These are phyloP conservation scores for Penicillium digitatum DNA, from an alignment of 2,329 filamentous ascomycete genomes.

Conservation along the genomic window DNA sequence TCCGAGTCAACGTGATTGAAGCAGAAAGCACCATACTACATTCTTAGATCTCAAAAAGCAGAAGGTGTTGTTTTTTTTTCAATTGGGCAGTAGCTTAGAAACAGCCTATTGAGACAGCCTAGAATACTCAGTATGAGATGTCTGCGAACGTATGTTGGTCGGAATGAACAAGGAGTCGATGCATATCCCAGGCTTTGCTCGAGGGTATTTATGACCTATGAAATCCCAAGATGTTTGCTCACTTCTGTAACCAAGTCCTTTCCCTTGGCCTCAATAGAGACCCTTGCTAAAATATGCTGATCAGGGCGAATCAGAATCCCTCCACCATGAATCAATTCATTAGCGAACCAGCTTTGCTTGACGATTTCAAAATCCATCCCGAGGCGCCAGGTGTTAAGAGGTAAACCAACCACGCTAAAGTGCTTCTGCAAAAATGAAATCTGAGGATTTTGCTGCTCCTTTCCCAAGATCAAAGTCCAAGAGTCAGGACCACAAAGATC, in stretches of 20 bases:
- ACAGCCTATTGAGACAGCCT: too few relatives aligned
- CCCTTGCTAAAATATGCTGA: slow-evolving; percentile 34
- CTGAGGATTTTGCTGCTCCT: not conserved
- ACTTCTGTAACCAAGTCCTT: not conserved
- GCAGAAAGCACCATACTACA: not conserved
- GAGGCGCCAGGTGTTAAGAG: not conserved
- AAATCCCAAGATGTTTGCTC: slow-evolving; percentile 1
- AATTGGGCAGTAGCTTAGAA: not conserved
- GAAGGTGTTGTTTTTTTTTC: not conserved
- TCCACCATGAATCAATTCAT: slow-evolving; percentile 23
- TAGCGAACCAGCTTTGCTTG: not conserved
- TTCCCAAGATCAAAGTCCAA: slow-evolving; percentile 32
- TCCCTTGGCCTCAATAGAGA: not conserved
- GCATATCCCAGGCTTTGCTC: not conserved
- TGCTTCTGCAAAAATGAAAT: not conserved
- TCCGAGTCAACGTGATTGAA: not conserved
- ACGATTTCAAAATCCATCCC: not conserved
- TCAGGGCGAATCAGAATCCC: slow-evolving; percentile 39
- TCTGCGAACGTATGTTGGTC: not conserved
- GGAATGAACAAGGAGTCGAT: not conserved
- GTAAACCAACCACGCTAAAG: not conserved
- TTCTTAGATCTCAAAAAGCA: too few relatives aligned
- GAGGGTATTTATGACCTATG: not conserved
- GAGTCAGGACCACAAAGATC: slow-evolving; percentile 34
- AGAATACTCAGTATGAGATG: not conserved